phyloP scores from a whole-genome alignment of 129 eudicot species.

The Lonicera japonica region DNA sequence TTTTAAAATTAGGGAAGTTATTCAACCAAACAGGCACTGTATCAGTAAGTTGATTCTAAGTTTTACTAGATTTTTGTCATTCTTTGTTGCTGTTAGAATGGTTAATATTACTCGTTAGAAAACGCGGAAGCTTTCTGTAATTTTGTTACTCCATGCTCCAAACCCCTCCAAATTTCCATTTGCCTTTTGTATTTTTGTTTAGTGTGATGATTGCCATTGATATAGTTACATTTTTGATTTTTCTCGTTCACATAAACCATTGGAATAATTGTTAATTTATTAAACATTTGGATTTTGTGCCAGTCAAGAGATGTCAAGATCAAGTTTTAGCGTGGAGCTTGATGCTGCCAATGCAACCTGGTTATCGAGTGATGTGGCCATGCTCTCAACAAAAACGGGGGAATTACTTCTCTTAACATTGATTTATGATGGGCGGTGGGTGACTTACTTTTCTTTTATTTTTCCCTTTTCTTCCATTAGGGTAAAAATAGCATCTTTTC shows the following conservation, averaged over 20 bases:
- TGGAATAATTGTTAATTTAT: constrained; percentile 8
- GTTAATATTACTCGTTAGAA: not conserved
- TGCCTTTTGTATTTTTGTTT: constrained; percentile 4
- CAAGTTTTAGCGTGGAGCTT: constrained; percentile 81
- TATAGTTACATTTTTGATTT: not conserved
- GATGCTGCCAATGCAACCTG: constrained; percentile 97
- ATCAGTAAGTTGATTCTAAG: too few relatives aligned
- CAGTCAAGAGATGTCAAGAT: constrained; percentile 90
- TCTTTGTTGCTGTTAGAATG: not conserved
- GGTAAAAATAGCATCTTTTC: not conserved
- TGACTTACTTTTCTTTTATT: constrained; percentile 14
- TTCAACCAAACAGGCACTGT: too few relatives aligned
- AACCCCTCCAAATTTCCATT: not conserved
- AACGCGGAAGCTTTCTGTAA: not conserved
- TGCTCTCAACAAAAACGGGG: constrained; percentile 90
- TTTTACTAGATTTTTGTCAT: too few relatives aligned
- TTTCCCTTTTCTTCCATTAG: constrained; percentile 6
- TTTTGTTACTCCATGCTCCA: not conserved
- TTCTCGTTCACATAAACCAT: constrained; percentile 8
- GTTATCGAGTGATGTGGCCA: constrained; percentile 88
- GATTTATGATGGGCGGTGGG: constrained; percentile 94
- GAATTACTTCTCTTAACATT: constrained; percentile 81
- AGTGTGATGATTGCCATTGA: constrained; percentile 2
- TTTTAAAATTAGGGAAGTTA: too few relatives aligned
- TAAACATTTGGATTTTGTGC: not conserved